Conservation (phyloP, 225 moss, liverwort and hornwort species). For the Lunularia cruciata region DNA sequence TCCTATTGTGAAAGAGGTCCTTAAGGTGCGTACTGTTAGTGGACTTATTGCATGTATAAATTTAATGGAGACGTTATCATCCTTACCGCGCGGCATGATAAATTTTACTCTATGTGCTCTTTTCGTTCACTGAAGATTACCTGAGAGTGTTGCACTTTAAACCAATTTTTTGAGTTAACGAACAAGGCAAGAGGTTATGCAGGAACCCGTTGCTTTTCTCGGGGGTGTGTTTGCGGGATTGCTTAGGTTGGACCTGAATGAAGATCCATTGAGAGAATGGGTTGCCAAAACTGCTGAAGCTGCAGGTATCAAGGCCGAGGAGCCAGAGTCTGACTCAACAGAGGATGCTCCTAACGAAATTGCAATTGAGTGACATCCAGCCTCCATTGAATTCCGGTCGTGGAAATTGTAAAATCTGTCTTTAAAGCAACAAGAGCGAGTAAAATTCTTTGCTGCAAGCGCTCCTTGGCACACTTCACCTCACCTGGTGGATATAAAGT, state of each 20-base stretch:
- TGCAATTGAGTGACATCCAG: constrained; percentile 73
- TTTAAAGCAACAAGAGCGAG: too few relatives aligned
- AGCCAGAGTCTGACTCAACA: constrained; percentile 38
- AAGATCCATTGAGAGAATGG: constrained; percentile 92
- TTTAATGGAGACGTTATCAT: too few relatives aligned
- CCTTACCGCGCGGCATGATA: too few relatives aligned
- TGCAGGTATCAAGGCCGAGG: constrained; percentile 65
- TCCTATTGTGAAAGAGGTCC: constrained; percentile 32
- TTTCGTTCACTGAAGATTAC: neutral
- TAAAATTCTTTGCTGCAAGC: too few relatives aligned
- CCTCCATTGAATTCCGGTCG: too few relatives aligned
- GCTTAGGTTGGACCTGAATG: constrained; percentile 85
- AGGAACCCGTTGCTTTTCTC: constrained; percentile 94
- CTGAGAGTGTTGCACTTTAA: neutral
- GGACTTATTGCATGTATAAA: too few relatives aligned
- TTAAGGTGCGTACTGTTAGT: constrained; percentile 26
- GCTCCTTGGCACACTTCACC: too few relatives aligned
- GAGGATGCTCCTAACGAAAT: constrained; percentile 77
- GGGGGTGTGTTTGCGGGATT: constrained; percentile 92
- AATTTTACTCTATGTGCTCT: too few relatives aligned
- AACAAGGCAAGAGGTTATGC: constrained; percentile 17
- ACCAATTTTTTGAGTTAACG: neutral
- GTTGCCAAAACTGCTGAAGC: constrained; percentile 90
- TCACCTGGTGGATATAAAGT: too few relatives aligned
- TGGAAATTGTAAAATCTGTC: too few relatives aligned